Base-by-base conservation (phyloP, 2,329 filamentous ascomycete genomes). In the Alternaria triticimaculans region DNA sequence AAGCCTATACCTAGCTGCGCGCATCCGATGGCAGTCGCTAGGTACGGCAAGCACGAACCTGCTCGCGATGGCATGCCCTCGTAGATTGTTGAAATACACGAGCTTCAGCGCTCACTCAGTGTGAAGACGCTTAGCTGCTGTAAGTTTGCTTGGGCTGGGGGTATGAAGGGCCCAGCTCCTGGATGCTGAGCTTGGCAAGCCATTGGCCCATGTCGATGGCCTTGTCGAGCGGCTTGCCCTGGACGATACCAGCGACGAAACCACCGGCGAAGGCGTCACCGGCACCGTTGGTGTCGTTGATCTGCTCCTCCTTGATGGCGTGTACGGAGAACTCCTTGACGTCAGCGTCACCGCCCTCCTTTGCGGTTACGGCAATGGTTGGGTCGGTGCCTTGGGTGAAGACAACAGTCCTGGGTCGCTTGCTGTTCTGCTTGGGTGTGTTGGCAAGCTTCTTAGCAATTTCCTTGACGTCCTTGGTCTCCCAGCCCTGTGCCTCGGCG, bases 231-330 rank as follows among this genome's bases (percentile, higher is more conserved):
- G 88, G 80, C 85, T 96, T 92, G 81, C 92, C 93, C 82, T 95
- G 87, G 66, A 97, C 90, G 68, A 98, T 86, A 78, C 94, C 96
- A 57, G 96, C 96, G 60, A 93, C 86, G 83, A 99, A 94, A 68
- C 96, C 96, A 78, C 94, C 96, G 63, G 96, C 95, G 77, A 99
- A 99, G 57, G 96, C 95, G 80, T 99, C 96, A 80, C 94, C 96
- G 66, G 96, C 96, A 79, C 96, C 96, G 80, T 95, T 98, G 81
- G 95, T 98, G 84, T 99, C 96, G 82, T 92, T 92, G 83, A 99
- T 98, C 83, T 92, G 85, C 55, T 88, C 87, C 80, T 87, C 85
- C 71, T 88, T 85, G 75, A 99, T 95, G 73, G 88, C 86, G 80
- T 92, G 93, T 55, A 99, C 94, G 20, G 90, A 87, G 85, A 90